These are phyloP conservation scores for Rhodotorula sp. DNA, from an alignment of 1,284 basidiomycete genomes.

Conservation along the genomic window DNA sequence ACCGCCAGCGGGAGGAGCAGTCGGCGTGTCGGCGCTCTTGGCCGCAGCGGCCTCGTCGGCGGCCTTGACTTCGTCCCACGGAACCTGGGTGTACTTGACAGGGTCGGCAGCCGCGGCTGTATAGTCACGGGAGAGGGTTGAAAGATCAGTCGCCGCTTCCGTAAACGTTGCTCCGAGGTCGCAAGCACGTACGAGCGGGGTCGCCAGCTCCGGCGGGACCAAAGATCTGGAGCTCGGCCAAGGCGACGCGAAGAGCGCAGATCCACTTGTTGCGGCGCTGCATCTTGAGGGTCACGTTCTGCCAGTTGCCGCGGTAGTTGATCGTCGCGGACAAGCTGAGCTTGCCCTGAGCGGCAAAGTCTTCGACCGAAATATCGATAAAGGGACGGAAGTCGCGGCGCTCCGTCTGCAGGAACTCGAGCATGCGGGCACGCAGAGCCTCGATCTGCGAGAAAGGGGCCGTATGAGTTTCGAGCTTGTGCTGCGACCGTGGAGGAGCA, in stretches of 20 bases:
- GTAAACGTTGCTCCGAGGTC: constrained; percentile 50
- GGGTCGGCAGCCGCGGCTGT: constrained; percentile 50
- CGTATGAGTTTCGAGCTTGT: neutral
- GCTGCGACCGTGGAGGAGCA: too few species aligned
- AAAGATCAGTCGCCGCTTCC: neutral
- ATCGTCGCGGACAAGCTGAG: constrained; percentile 78
- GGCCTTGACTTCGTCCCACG: constrained; percentile 63
- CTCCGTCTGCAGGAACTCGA: constrained; percentile 66
- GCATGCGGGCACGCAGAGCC: constrained; percentile 73
- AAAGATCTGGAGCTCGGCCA: constrained; percentile 65
- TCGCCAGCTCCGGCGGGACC: constrained; percentile 67
- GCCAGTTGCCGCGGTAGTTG: constrained; percentile 87
- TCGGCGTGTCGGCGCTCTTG: neutral
- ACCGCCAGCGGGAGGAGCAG: neutral
- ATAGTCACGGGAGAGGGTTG: neutral
- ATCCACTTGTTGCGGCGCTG: constrained; percentile 87
- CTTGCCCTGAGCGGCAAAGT: constrained; percentile 78
- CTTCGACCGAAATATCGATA: constrained; percentile 48
- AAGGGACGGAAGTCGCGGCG: constrained; percentile 49
- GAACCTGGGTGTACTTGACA: constrained; percentile 65
- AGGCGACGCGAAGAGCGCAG: constrained; percentile 73
- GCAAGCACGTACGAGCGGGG: constrained; percentile 53
- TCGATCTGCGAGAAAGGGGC: constrained; percentile 62
- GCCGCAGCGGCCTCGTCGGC: constrained; percentile 9
- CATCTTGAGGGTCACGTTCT: constrained; percentile 69